These are phyloP conservation scores for Stemphylium lycopersici DNA, from an alignment of 2,329 filamentous ascomycete species.

Conservation along the genomic window DNA sequence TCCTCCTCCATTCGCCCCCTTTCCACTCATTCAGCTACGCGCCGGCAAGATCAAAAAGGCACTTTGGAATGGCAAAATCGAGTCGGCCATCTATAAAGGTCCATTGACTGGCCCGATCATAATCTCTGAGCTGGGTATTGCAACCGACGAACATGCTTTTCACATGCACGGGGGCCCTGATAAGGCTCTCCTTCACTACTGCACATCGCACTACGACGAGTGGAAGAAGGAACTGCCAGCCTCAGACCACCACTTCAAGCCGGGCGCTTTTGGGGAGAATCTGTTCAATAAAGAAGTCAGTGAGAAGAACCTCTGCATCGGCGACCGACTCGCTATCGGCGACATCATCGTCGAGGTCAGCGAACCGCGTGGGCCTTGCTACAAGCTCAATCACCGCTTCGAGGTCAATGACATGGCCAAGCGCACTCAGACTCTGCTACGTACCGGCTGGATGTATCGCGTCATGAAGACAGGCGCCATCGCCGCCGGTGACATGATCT, in stretches of 20 bases:
- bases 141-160: conserved; percentile 66
- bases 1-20: conserved; percentile 41
- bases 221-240: conserved; percentile 63
- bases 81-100: conserved; percentile 64
- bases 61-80: conserved; percentile 56
- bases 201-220: conserved; percentile 62
- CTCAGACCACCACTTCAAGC: conserved; percentile 58
- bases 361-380: conserved; percentile 69
- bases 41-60: conserved; percentile 63
- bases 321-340: conserved; percentile 63
- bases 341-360: conserved; percentile 63
- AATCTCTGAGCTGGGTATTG: conserved; percentile 59
- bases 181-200: conserved; percentile 69
- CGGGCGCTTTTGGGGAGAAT: conserved; percentile 70
- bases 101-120: conserved; percentile 53
- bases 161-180: conserved; percentile 67
- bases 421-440: conserved; percentile 60
- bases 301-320: conserved; percentile 70
- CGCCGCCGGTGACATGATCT: conserved; percentile 62
- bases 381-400: conserved; percentile 73
- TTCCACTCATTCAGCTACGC: conserved; percentile 63
- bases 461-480: conserved; percentile 63
- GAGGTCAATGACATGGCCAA: conserved; percentile 67
- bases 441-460: conserved; percentile 71
- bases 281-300: conserved; percentile 64